A percentile compares a stretch with the other conserved stretches of the same genome.
Conservation (phyloP, 2,329 filamentous ascomycete genomes). For the Aspergillus novoparasiticus region DNA sequence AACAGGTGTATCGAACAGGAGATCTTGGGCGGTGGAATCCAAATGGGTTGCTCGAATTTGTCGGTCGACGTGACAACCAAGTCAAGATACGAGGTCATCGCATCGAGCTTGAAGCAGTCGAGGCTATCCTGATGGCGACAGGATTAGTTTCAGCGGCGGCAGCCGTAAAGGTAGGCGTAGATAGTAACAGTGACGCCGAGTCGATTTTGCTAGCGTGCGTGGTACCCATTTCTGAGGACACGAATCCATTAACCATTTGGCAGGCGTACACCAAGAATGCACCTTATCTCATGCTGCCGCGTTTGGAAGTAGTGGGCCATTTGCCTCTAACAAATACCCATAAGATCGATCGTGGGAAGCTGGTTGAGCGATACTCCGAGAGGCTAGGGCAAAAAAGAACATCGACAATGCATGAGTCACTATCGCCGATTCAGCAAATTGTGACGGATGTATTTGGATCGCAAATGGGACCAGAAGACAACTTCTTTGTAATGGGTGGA, state of each 20-base stretch:
- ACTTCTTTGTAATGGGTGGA: conserved; percentile 26
- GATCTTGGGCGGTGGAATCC: conserved; percentile 70
- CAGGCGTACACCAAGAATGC: not conserved
- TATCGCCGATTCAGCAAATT: not conserved
- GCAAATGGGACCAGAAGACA: conserved; percentile 10
- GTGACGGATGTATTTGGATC: conserved; percentile 2
- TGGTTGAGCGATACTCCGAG: conserved; percentile 15
- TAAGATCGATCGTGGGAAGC: conserved; percentile 55
- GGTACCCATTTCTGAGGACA: conserved; percentile 33
- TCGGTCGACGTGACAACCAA: conserved; percentile 76
- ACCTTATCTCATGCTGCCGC: conserved; percentile 61
- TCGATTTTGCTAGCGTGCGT: conserved; percentile 23
- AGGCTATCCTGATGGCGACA: conserved; percentile 56
- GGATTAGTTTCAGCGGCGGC: not conserved
- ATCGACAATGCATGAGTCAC: too few species aligned
- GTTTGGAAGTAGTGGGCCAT: conserved; percentile 66
- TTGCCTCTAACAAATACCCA: conserved; percentile 72
- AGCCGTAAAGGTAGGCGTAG: not conserved
- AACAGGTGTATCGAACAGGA: conserved; percentile 74
- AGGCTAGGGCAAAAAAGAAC: not conserved
- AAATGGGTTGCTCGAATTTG: conserved; percentile 67
- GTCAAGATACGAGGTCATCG: conserved; percentile 91
- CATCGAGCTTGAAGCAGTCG: conserved; percentile 86
- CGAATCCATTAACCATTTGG: conserved; percentile 15
- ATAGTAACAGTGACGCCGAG: not conserved